These are phyloP conservation scores for Hypholoma fasciculare DNA, from an alignment of 768 basidiomycete genomes.

Conservation along the genomic window DNA sequence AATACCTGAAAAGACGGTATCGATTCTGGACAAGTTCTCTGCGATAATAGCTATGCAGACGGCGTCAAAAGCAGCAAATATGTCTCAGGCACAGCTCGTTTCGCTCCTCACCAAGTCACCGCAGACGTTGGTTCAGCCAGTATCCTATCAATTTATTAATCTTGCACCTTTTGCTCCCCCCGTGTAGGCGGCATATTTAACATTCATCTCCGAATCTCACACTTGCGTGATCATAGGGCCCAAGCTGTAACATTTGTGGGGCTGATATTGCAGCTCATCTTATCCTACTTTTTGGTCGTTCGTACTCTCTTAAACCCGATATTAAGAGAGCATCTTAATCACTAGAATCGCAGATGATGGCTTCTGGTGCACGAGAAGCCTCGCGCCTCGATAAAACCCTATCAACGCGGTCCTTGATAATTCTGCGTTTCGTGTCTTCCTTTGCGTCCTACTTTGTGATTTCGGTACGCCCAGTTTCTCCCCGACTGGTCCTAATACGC, in stretches of 20 bases:
- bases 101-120: constrained; percentile 48
- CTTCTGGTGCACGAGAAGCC: constrained; percentile 25
- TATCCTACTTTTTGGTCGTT: constrained; percentile 44
- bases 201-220: neutral
- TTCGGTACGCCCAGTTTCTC: constrained; percentile 20
- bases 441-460: constrained; percentile 30
- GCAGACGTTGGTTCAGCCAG: constrained; percentile 45
- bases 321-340: neutral
- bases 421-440: constrained; percentile 23
- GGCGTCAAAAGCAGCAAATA: constrained; percentile 25
- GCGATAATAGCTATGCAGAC: constrained; percentile 31
- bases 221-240: constrained; percentile 33
- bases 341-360: constrained; percentile 27
- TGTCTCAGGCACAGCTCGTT: constrained; percentile 20
- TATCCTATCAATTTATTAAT: constrained; percentile 49
- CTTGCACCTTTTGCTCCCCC: constrained; percentile 57
- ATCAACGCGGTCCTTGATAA: constrained; percentile 26
- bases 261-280: constrained; percentile 49
- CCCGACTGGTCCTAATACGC: neutral
- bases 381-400: constrained; percentile 28
- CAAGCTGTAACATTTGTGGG: constrained; percentile 56
- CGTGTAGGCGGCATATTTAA: constrained; percentile 40
- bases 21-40: constrained; percentile 34
- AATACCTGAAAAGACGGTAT: constrained; percentile 27
- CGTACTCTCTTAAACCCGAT: constrained; percentile 12